These are phyloP conservation scores for Backusella liffmaniae DNA, from an alignment of 192 early-diverging fungal species.

Conservation along the genomic window DNA sequence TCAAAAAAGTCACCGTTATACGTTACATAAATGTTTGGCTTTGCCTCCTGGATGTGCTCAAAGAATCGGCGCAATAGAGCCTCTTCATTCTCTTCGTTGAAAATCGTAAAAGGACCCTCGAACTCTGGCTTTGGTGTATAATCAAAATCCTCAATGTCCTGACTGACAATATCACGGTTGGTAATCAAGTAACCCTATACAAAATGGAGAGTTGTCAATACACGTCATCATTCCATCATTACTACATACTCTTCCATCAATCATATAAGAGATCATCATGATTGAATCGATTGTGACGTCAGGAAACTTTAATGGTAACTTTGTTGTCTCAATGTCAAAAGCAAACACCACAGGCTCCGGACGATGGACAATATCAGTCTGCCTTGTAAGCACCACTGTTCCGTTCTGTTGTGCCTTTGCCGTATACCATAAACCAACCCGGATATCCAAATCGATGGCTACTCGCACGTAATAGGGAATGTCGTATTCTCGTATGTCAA, in stretches of 20 bases:
- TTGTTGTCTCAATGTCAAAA: constrained; percentile 98
- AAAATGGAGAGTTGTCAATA: neutral
- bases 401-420: constrained; percentile 61
- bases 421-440: constrained; percentile 96
- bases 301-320: constrained; percentile 96
- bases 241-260: constrained; percentile 82
- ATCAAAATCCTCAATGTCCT: constrained; percentile 98
- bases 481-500: constrained; percentile 96
- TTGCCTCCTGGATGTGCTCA: constrained; percentile 79
- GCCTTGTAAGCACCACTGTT: constrained; percentile 58
- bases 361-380: constrained; percentile 85
- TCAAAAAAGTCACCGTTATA: constrained; percentile 99
- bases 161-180: constrained; percentile 92
- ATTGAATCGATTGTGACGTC: constrained; percentile 87
- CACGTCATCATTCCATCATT: too few species aligned
- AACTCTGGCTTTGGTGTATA: constrained; percentile 97
- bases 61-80: constrained; percentile 84
- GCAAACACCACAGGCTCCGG: constrained; percentile 93
- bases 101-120: constrained; percentile 92
- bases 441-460: constrained; percentile 92
- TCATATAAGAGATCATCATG: constrained; percentile 99
- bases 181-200: constrained; percentile 93
- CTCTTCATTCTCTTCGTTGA: constrained; percentile 91
- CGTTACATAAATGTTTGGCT: constrained; percentile 89
- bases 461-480: constrained; percentile 95